Evolutionary conservation across 169 alveolate species (phyloP).

Genomic region (Neospora caninum): DNA sequence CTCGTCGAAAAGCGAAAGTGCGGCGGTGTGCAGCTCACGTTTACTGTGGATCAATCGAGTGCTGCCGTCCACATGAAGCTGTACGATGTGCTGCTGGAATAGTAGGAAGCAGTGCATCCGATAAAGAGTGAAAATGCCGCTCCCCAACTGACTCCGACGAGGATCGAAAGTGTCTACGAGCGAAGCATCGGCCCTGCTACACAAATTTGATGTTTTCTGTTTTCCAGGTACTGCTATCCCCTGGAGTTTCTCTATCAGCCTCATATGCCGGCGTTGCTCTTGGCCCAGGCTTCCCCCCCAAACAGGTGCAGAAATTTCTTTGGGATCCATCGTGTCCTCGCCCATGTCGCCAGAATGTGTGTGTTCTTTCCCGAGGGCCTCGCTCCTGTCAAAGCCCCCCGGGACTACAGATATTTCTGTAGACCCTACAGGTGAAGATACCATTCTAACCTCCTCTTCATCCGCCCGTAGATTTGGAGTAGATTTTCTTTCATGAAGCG

Average conservation of each 20-base stretch:
- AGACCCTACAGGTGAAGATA: background rate
- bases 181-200: background rate
- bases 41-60: background rate
- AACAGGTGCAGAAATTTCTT: no score
- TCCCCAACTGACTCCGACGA: slow-evolving; percentile 7
- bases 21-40: background rate
- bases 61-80: slow-evolving; percentile 10
- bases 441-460: background rate
- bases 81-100: background rate
- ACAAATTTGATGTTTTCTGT: background rate
- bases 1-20: background rate
- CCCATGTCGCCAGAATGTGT: background rate
- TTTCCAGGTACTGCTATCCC: background rate
- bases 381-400: background rate
- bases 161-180: slow-evolving; percentile 13
- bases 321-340: no score
- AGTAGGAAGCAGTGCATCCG: slow-evolving; percentile 33
- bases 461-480: background rate
- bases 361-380: background rate
- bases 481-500: background rate
- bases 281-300: background rate
- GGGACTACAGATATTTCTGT: background rate
- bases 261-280: background rate
- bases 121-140: slow-evolving; percentile 17
- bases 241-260: background rate